Evolutionary conservation across 1,139 yeast genomes (phyloP).

Genomic region (Suhomyces ambrosiae): DNA sequence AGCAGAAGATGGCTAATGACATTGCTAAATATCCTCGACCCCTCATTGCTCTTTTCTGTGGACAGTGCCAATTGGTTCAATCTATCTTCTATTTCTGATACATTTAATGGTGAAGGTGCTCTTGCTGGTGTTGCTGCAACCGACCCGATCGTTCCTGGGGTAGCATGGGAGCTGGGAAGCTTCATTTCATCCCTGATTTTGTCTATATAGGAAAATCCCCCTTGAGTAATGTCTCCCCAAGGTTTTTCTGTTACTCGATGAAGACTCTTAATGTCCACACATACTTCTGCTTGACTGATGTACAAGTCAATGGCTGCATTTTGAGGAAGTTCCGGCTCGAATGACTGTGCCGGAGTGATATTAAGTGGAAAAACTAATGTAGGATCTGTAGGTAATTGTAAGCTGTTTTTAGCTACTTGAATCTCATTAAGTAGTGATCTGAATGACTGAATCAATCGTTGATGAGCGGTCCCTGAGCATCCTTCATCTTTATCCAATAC

Average conservation of each 20-base stretch:
- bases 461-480: slow-evolving; percentile 11
- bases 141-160: slow-evolving; percentile 8
- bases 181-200: slow-evolving; percentile 46
- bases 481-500: slow-evolving; percentile 17
- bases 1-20: slow-evolving; percentile 35
- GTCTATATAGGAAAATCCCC: slow-evolving; percentile 45
- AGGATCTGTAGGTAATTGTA: slow-evolving; percentile 50
- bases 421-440: slow-evolving; percentile 30
- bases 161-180: slow-evolving; percentile 23
- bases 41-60: slow-evolving; percentile 8
- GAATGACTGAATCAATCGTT: slow-evolving; percentile 28
- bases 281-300: slow-evolving; percentile 48
- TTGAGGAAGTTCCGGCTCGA: slow-evolving; percentile 38
- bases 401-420: slow-evolving; percentile 35
- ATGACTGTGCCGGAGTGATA: slow-evolving; percentile 26
- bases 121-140: slow-evolving; percentile 9
- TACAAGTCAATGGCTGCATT: slow-evolving; percentile 43
- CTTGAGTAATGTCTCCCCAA: slow-evolving; percentile 37
- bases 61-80: slow-evolving; percentile 16
- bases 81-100: slow-evolving; percentile 24
- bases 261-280: slow-evolving; percentile 45
- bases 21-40: slow-evolving; percentile 22
- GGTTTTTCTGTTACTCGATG: slow-evolving; percentile 43
- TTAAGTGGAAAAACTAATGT: slow-evolving; percentile 43
- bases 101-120: slow-evolving; percentile 19